Evolutionary conservation across 345 rosid genomes (phyloP).

Genomic region (Bruguiera gymnorhiza): DNA sequence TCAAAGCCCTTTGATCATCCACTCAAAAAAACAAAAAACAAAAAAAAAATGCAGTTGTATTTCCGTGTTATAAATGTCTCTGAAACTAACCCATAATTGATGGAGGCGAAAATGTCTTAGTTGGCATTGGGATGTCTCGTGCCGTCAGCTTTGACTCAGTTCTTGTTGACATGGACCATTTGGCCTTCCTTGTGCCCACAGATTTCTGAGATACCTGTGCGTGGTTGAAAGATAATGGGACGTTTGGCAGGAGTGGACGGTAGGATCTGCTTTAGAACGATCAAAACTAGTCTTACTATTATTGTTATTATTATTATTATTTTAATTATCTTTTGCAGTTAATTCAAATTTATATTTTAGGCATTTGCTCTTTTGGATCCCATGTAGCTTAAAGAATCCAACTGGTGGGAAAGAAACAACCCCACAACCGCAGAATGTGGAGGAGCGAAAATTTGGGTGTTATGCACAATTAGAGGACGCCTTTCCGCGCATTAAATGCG

Average conservation of each 20-base stretch:
- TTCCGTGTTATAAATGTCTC: slow-evolving; percentile 6
- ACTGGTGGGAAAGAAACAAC: slow-evolving; percentile 3
- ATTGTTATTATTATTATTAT: too few relatives aligned
- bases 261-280: neutral
- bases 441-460: neutral
- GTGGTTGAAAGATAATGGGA: slow-evolving; percentile 13
- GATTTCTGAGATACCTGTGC: slow-evolving; percentile 17
- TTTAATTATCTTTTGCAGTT: neutral
- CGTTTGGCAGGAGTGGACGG: slow-evolving; percentile 1
- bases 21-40: neutral
- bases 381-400: neutral
- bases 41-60: too few relatives aligned
- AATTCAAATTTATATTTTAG: too few relatives aligned
- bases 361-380: too few relatives aligned
- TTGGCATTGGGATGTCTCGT: slow-evolving; percentile 21
- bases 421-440: neutral
- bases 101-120: slow-evolving; percentile 1
- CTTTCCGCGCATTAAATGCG: slow-evolving; percentile 29
- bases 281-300: neutral
- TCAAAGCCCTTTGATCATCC: slow-evolving; percentile 18
- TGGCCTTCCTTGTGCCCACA: slow-evolving; percentile 18
- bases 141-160: slow-evolving; percentile 13
- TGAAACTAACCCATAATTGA: slow-evolving; percentile 27
- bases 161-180: slow-evolving; percentile 13
- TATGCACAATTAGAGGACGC: slow-evolving; percentile 8